phyloP scores from a whole-genome alignment of 2,329 filamentous ascomycete species.

The Exophiala sp. region DNA sequence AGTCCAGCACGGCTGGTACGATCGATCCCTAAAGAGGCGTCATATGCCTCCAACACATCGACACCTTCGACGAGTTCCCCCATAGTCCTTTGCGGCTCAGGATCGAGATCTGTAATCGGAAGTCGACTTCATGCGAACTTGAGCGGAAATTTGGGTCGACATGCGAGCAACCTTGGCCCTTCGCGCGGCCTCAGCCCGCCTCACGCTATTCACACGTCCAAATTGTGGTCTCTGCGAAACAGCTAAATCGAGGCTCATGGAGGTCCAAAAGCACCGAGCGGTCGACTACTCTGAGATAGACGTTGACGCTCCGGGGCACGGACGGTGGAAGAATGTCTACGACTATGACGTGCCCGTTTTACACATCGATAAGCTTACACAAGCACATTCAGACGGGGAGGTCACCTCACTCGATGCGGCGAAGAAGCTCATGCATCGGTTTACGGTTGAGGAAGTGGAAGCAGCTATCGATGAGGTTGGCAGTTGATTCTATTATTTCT shows the following conservation, averaged over 20 bases:
- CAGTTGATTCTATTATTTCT: slow-evolving; percentile 16
- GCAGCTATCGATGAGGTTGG: slow-evolving; percentile 51
- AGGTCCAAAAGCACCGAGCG: slow-evolving; percentile 50
- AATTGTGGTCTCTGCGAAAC: slow-evolving; percentile 60
- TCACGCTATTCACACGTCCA: slow-evolving; percentile 60
- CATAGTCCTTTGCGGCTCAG: no score
- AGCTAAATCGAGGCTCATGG: slow-evolving; percentile 55
- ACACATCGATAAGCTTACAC: slow-evolving; percentile 50
- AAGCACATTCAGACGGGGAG: slow-evolving; percentile 19
- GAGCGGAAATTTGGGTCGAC: no score
- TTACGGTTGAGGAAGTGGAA: slow-evolving; percentile 56
- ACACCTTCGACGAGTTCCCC: no score
- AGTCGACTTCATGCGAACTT: no score
- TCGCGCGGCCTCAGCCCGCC: slow-evolving; percentile 32
- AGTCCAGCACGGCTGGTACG: no score
- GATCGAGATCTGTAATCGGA: no score
- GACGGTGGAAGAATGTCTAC: slow-evolving; percentile 58
- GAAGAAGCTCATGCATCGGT: slow-evolving; percentile 61
- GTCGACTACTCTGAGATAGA: slow-evolving; percentile 57
- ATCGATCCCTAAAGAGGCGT: no score
- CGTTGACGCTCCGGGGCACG: slow-evolving; percentile 53
- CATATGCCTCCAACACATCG: no score
- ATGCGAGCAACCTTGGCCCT: slow-evolving; percentile 23
- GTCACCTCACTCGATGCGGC: slow-evolving; percentile 44
- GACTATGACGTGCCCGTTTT: slow-evolving; percentile 64